phyloP scores from a whole-genome alignment of 495 filamentous ascomycete species.

The Penicillium dipodomyicola region DNA sequence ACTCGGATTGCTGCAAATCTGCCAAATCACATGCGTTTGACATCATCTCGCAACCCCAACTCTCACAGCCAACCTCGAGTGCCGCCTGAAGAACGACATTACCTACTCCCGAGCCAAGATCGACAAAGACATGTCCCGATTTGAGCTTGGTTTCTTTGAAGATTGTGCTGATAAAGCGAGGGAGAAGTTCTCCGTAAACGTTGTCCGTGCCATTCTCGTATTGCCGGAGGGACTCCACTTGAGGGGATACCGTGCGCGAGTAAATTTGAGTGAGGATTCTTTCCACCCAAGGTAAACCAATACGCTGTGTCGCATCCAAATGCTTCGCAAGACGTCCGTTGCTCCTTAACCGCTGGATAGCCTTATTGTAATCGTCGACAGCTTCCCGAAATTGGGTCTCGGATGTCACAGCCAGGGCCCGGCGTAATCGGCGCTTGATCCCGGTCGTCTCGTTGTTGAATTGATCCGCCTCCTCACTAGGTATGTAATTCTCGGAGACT shows the following conservation, averaged over 20 bases:
- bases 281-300: constrained; percentile 68
- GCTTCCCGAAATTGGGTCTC: constrained; percentile 65
- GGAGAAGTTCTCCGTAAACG: constrained; percentile 90
- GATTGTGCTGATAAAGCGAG: constrained; percentile 75
- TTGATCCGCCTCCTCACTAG: constrained; percentile 56
- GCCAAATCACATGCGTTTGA: constrained; percentile 80
- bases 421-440: constrained; percentile 67
- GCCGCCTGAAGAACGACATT: constrained; percentile 95
- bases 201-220: constrained; percentile 87
- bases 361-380: constrained; percentile 72
- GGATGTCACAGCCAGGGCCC: constrained; percentile 61
- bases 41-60: constrained; percentile 97
- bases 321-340: constrained; percentile 67
- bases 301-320: constrained; percentile 60
- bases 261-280: constrained; percentile 87
- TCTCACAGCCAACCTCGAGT: constrained; percentile 88
- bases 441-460: constrained; percentile 74
- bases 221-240: constrained; percentile 73
- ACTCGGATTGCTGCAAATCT: constrained; percentile 82
- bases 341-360: constrained; percentile 55
- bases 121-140: constrained; percentile 81
- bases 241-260: constrained; percentile 85
- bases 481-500: constrained; percentile 72
- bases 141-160: constrained; percentile 75
- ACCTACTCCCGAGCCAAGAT: constrained; percentile 91